Percentiles rank a stretch among this genome's conserved stretches.
Conservation (phyloP, 768 basidiomycete species). For the Tricholoma furcatifolium region DNA sequence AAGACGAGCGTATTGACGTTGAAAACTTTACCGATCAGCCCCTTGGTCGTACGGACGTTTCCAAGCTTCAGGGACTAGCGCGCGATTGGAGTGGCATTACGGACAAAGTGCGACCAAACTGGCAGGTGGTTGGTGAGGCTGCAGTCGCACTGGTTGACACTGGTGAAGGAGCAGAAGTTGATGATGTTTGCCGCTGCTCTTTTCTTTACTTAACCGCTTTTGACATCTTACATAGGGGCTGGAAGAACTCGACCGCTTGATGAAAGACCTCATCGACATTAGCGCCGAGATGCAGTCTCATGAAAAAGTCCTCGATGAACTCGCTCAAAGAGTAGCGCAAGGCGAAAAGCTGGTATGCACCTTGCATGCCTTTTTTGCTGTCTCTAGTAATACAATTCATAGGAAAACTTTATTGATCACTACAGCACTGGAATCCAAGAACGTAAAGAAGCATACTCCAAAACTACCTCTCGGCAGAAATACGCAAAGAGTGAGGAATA, state of each 20-base stretch:
- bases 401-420: constrained; percentile 51
- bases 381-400: background rate
- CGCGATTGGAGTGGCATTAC: constrained; percentile 62
- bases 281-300: constrained; percentile 60
- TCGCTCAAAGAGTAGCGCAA: constrained; percentile 55
- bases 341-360: constrained; percentile 61
- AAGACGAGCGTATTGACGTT: constrained; percentile 56
- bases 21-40: constrained; percentile 67
- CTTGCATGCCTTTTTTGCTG: background rate
- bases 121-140: constrained; percentile 47
- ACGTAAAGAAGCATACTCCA: constrained; percentile 44
- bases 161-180: constrained; percentile 49
- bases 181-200: constrained; percentile 39
- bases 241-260: constrained; percentile 58
- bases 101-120: constrained; percentile 45
- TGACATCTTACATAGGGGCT: constrained; percentile 40
- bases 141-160: constrained; percentile 63
- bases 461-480: constrained; percentile 74
- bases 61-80: constrained; percentile 55
- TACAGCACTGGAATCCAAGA: constrained; percentile 51
- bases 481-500: constrained; percentile 68
- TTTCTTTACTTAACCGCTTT: constrained; percentile 1
- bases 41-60: constrained; percentile 48
- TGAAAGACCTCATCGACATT: constrained; percentile 70
- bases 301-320: constrained; percentile 46